Percentiles rank a stretch among this genome's conserved stretches.
Evolutionary conservation across 2,329 filamentous ascomycete genomes (phyloP).

Genomic region (Leptographium wingfieldii): DNA sequence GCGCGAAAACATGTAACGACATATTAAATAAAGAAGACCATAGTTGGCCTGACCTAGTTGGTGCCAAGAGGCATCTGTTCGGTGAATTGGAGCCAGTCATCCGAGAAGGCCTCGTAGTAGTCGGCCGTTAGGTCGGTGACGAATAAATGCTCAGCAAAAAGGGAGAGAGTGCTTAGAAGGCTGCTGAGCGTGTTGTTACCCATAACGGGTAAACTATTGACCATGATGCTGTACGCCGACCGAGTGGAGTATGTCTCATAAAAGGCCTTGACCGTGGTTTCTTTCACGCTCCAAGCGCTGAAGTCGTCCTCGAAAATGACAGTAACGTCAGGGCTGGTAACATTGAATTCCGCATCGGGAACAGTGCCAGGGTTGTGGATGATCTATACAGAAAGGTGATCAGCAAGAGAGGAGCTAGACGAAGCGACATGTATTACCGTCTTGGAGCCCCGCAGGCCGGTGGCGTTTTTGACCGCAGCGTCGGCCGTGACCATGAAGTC

Average conservation of each 20-base stretch:
- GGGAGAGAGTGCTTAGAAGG: not conserved
- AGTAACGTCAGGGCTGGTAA: not conserved
- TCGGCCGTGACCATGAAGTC: not conserved
- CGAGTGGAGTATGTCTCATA: not conserved
- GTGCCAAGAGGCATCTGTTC: not conserved
- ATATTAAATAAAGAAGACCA: too few species aligned
- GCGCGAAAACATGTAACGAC: too few species aligned
- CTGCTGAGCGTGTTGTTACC: not conserved
- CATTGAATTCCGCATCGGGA: conserved; percentile 1
- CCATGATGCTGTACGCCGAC: conserved; percentile 1
- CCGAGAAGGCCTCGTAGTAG: conserved; percentile 1
- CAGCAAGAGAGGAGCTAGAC: not conserved
- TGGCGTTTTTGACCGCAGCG: not conserved
- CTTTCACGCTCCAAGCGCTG: not conserved
- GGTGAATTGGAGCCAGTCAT: not conserved
- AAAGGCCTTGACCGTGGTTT: not conserved
- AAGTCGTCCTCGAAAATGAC: conserved; percentile 4
- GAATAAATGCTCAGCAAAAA: not conserved
- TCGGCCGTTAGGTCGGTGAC: not conserved
- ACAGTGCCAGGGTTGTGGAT: conserved; percentile 5
- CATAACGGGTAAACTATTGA: conserved; percentile 1
- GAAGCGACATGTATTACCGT: not conserved
- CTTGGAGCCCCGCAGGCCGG: not conserved
- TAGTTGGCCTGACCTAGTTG: not conserved
- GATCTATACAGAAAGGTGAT: not conserved